phyloP scores from a whole-genome alignment of 176 grass and related monocot species.

The Alloteropsis semialata region DNA sequence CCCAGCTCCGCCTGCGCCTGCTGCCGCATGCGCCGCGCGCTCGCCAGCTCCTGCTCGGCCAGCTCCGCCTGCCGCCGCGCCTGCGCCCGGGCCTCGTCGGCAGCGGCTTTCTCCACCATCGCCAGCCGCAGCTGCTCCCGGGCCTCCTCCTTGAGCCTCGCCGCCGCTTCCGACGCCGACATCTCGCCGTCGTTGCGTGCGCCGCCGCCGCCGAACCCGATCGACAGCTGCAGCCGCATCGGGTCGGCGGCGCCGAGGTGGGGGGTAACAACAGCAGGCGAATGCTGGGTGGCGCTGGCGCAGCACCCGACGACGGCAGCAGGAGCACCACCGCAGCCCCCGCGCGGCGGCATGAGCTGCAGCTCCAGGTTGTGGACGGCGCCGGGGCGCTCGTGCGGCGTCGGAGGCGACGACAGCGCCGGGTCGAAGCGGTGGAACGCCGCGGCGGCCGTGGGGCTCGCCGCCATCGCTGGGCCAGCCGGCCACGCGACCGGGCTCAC shows the following conservation, averaged over 20 bases:
- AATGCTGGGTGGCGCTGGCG: background rate
- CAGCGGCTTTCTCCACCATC: constrained; percentile 50
- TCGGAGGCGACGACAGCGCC: background rate
- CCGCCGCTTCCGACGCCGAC: background rate
- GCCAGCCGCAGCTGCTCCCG: constrained; percentile 47
- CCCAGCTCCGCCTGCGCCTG: constrained; percentile 73
- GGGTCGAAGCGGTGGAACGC: constrained; percentile 18
- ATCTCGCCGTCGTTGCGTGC: background rate
- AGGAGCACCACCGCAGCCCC: background rate
- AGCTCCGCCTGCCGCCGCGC: constrained; percentile 70
- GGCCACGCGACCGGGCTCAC: constrained; percentile 38
- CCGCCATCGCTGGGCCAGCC: constrained; percentile 2
- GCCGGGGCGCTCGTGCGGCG: background rate
- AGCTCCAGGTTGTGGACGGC: constrained; percentile 51
- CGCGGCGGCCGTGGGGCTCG: background rate
- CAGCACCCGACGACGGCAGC: background rate
- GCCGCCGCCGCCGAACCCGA: constrained; percentile 29
- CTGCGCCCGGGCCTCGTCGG: constrained; percentile 57
- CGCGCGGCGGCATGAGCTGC: constrained; percentile 64
- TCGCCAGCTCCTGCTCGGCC: constrained; percentile 72
- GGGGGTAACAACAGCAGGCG: background rate
- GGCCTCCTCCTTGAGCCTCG: constrained; percentile 36
- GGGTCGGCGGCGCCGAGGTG: background rate
- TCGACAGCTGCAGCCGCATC: constrained; percentile 59
- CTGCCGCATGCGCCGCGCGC: constrained; percentile 60